Evolutionary conservation across 352 stramenopile genomes (phyloP).

Genomic region (Phytophthora citrophthora): DNA sequence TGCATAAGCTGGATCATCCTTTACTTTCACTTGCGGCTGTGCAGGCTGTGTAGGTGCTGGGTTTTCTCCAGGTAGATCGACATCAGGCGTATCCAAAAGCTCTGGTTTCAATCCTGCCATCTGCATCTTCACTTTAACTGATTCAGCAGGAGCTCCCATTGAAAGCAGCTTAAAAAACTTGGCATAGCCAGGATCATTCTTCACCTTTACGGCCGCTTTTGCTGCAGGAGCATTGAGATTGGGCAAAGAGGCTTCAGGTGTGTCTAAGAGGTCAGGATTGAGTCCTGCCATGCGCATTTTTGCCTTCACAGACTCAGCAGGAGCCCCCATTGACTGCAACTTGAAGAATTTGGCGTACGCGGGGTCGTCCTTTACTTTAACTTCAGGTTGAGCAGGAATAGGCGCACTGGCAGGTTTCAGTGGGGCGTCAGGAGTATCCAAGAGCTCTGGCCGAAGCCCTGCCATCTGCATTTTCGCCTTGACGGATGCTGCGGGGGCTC

Average conservation of each 20-base stretch:
- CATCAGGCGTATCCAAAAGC: constrained; percentile 76
- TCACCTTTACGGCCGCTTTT: constrained; percentile 46
- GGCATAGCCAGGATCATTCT: constrained; percentile 68
- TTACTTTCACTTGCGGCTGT: constrained; percentile 49
- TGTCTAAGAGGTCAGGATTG: constrained; percentile 72
- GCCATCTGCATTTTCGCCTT: constrained; percentile 77
- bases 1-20: constrained; percentile 68
- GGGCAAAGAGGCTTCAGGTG: constrained; percentile 53
- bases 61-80: constrained; percentile 27
- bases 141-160: constrained; percentile 62
- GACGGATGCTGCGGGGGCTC: constrained; percentile 57
- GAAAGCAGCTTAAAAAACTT: constrained; percentile 81
- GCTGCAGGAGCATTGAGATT: constrained; percentile 4
- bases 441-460: constrained; percentile 78
- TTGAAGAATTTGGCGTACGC: constrained; percentile 81
- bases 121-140: constrained; percentile 70
- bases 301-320: constrained; percentile 56
- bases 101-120: constrained; percentile 66
- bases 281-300: constrained; percentile 68
- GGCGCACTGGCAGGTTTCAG: constrained; percentile 20
- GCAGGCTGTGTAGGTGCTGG: not conserved
- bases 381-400: constrained; percentile 11
- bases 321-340: constrained; percentile 64
- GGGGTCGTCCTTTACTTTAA: constrained; percentile 67
- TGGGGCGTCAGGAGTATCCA: constrained; percentile 62